phyloP scores from a whole-genome alignment of 1,284 basidiomycete species.

The Gymnopus androsaceus region DNA sequence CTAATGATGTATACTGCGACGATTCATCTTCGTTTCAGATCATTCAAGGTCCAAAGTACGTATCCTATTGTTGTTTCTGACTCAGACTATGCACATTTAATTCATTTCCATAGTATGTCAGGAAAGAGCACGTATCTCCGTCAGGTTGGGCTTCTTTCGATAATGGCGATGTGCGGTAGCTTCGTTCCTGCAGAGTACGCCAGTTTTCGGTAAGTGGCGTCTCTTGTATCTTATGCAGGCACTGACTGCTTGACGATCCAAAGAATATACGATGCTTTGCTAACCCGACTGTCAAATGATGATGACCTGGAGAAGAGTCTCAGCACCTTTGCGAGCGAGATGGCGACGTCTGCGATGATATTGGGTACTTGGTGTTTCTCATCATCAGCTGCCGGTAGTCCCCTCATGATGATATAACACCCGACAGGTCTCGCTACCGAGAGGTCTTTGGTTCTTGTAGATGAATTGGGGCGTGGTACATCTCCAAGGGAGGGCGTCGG shows the following conservation, averaged over 20 bases:
- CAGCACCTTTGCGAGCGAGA: slow-evolving; percentile 93
- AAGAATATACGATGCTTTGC: slow-evolving; percentile 79
- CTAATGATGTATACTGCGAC: slow-evolving; percentile 87
- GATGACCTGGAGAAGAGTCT: slow-evolving; percentile 86
- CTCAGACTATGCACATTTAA: background rate
- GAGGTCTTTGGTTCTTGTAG: slow-evolving; percentile 79
- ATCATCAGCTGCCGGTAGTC: background rate
- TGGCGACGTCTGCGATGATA: slow-evolving; percentile 89
- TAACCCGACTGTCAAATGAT: slow-evolving; percentile 90
- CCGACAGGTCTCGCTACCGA: slow-evolving; percentile 72
- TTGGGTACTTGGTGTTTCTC: slow-evolving; percentile 47
- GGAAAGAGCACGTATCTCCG: slow-evolving; percentile 93
- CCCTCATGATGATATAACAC: background rate
- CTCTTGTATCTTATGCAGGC: background rate
- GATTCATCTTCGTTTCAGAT: slow-evolving; percentile 85
- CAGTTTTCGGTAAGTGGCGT: slow-evolving; percentile 62
- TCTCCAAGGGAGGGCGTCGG: slow-evolving; percentile 86
- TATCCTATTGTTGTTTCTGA: slow-evolving; percentile 12
- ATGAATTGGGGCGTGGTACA: slow-evolving; percentile 90
- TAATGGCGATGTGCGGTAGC: slow-evolving; percentile 89
- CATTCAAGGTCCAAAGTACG: slow-evolving; percentile 86
- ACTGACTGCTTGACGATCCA: background rate
- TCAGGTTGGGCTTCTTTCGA: slow-evolving; percentile 80
- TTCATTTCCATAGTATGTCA: slow-evolving; percentile 65
- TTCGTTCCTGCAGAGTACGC: slow-evolving; percentile 92